phyloP scores from a whole-genome alignment of 2,329 filamentous ascomycete genomes.

The Metarhizium brunneum region DNA sequence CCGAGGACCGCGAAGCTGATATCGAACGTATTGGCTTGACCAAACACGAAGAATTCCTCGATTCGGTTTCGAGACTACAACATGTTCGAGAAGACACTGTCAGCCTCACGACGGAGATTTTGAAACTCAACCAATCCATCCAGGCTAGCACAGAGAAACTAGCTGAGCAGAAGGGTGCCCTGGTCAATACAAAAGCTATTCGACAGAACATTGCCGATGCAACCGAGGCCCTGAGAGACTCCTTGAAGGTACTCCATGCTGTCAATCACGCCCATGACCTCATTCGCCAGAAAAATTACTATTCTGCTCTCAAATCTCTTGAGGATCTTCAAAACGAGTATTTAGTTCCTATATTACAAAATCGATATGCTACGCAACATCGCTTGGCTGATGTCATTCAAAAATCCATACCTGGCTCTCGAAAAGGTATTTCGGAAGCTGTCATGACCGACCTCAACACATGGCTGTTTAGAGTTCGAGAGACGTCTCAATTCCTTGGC shows the following conservation, averaged over 20 bases:
- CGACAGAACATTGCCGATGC: constrained; percentile 95
- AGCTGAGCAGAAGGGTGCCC: constrained; percentile 84
- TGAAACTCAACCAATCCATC: constrained; percentile 88
- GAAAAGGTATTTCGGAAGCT: constrained; percentile 87
- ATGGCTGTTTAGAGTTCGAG: constrained; percentile 89
- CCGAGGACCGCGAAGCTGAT: constrained; percentile 76
- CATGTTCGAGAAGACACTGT: constrained; percentile 86
- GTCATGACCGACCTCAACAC: constrained; percentile 97
- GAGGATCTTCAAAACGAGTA: constrained; percentile 97
- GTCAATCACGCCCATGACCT: constrained; percentile 93
- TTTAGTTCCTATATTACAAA: constrained; percentile 60
- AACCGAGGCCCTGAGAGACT: constrained; percentile 79
- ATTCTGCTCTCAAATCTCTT: constrained; percentile 83
- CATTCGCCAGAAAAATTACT: constrained; percentile 87
- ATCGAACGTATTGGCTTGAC: constrained; percentile 92
- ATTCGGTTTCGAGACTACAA: constrained; percentile 89
- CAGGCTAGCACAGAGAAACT: constrained; percentile 91
- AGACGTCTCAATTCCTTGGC: constrained; percentile 90
- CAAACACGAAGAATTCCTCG: constrained; percentile 94
- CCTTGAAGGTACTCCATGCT: constrained; percentile 80
- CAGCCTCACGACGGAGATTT: constrained; percentile 77
- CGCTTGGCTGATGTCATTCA: constrained; percentile 94
- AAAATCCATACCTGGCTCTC: constrained; percentile 85
- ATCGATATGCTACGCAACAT: constrained; percentile 87
- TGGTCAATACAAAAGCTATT: constrained; percentile 86